phyloP scores from a whole-genome alignment of 441 rosid species.

The Populus hybrid region DNA sequence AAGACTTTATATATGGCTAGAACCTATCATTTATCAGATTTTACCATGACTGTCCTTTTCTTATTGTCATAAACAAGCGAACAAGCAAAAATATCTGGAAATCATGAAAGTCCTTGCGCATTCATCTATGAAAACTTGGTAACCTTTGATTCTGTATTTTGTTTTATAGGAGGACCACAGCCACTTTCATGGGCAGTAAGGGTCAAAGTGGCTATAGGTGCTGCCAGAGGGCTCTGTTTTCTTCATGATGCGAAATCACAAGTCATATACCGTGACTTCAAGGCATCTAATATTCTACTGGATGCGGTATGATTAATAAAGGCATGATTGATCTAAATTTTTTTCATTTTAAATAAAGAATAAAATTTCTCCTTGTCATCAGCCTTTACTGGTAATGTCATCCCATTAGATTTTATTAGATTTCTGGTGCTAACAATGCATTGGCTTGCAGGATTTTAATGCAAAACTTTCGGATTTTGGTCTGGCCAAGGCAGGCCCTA shows the following conservation, averaged over 20 bases:
- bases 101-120: not conserved
- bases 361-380: conserved; percentile 7
- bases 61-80: not conserved
- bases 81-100: not conserved
- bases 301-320: conserved; percentile 56
- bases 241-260: conserved; percentile 71
- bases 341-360: not conserved
- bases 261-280: conserved; percentile 89
- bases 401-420: not conserved
- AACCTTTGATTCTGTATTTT: conserved; percentile 13
- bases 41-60: not conserved
- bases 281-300: conserved; percentile 77
- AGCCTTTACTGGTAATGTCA: not conserved
- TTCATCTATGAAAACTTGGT: not conserved
- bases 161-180: conserved; percentile 60
- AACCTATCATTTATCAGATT: not conserved
- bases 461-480: conserved; percentile 98
- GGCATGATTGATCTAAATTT: not conserved
- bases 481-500: conserved; percentile 90
- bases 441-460: conserved; percentile 59
- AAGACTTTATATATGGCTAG: not conserved
- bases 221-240: conserved; percentile 88
- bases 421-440: conserved; percentile 15
- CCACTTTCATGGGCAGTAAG: conserved; percentile 83
- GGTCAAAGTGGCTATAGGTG: conserved; percentile 78